A percentile compares a stretch with the other conserved stretches of the same genome.
phyloP scores from a whole-genome alignment of 139 green algal species.

The Picochlorum sp. region DNA sequence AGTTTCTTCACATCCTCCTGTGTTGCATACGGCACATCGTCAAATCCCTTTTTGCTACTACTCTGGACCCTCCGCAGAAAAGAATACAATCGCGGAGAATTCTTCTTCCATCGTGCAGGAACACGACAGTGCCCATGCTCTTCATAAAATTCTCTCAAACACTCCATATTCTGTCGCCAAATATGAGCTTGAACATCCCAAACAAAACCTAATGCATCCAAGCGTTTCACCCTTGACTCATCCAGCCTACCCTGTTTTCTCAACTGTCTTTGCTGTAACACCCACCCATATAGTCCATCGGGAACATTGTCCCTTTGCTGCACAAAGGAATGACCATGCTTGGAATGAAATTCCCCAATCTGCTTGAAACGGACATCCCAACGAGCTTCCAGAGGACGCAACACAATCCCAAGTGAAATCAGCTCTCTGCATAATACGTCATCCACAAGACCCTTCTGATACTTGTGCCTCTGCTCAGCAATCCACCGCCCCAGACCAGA shows the following conservation, averaged over 20 bases:
- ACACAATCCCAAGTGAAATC: conserved; percentile 3
- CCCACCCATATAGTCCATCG: conserved; percentile 14
- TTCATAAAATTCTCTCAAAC: no score
- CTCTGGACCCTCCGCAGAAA: no score
- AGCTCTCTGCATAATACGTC: background rate
- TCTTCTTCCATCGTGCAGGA: no score
- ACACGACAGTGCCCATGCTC: no score
- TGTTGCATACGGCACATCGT: no score
- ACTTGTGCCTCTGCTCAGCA: conserved; percentile 6
- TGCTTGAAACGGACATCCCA: conserved; percentile 18
- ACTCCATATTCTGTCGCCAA: no score
- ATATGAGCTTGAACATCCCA: background rate
- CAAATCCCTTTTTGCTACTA: no score
- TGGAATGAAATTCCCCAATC: conserved; percentile 23
- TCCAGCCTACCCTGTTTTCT: conserved; percentile 10
- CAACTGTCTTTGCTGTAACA: conserved; percentile 10
- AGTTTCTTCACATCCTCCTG: no score
- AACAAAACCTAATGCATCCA: conserved; percentile 20
- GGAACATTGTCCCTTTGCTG: background rate
- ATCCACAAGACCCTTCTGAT: conserved; percentile 6
- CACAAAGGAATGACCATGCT: conserved; percentile 20
- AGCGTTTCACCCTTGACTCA: conserved; percentile 13
- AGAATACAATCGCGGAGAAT: no score
- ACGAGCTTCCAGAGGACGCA: background rate
- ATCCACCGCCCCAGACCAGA: conserved; percentile 21